phyloP scores from a whole-genome alignment of 1,139 yeast species.

The Candida albicans region DNA sequence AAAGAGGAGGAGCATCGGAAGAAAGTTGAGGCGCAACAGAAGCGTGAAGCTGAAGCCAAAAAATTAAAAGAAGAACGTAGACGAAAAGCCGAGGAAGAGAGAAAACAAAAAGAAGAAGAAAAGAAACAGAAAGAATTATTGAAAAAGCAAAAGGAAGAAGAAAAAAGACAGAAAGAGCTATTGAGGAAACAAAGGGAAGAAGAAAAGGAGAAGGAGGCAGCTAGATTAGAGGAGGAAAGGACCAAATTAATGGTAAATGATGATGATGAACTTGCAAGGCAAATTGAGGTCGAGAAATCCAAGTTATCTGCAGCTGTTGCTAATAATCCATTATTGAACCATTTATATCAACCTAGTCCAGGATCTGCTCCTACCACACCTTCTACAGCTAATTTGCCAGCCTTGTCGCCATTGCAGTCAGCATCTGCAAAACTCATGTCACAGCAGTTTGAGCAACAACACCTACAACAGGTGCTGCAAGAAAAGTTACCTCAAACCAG shows the following conservation, averaged over 20 bases:
- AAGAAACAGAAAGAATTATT: slow-evolving; percentile 43
- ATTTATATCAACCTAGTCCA: slow-evolving; percentile 35
- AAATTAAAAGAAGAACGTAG: slow-evolving; percentile 43
- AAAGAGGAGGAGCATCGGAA: slow-evolving; percentile 50
- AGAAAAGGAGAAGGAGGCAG: slow-evolving; percentile 27
- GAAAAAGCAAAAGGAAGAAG: slow-evolving; percentile 45
- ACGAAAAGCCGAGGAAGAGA: slow-evolving; percentile 46
- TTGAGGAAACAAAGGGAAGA: slow-evolving; percentile 32
- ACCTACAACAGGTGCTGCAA: neutral
- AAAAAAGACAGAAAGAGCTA: slow-evolving; percentile 21
- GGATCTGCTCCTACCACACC: slow-evolving; percentile 25
- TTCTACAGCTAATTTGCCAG: slow-evolving; percentile 13
- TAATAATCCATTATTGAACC: slow-evolving; percentile 33
- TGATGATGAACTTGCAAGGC: slow-evolving; percentile 14
- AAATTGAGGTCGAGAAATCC: slow-evolving; percentile 9
- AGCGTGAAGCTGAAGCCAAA: slow-evolving; percentile 48
- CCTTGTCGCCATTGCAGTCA: slow-evolving; percentile 14
- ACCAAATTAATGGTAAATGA: neutral
- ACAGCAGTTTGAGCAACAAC: slow-evolving; percentile 1
- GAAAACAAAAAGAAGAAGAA: slow-evolving; percentile 44
- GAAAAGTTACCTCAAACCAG: neutral
- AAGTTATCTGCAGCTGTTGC: slow-evolving; percentile 13
- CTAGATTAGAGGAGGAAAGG: neutral
- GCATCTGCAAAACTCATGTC: slow-evolving; percentile 8
- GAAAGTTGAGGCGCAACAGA: slow-evolving; percentile 48